These are phyloP conservation scores for Rutstroemia sp. DNA, from an alignment of 2,329 filamentous ascomycete genomes.

Conservation along the genomic window DNA sequence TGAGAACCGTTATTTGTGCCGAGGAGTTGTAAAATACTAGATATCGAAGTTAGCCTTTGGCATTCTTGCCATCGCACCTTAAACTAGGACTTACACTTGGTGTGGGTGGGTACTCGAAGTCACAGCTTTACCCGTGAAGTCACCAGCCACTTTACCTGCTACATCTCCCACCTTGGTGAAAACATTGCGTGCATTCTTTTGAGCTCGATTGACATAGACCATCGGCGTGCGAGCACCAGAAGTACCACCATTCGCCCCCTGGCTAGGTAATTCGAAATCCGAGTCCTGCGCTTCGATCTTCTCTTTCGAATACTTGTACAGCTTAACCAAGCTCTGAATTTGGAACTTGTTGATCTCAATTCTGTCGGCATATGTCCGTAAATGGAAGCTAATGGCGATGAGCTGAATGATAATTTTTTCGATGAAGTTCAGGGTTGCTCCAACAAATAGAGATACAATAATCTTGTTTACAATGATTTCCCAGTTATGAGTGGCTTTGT, in stretches of 20 bases:
- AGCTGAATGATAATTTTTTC: slow-evolving; percentile 94
- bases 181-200: slow-evolving; percentile 67
- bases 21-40: slow-evolving; percentile 62
- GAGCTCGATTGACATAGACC: slow-evolving; percentile 57
- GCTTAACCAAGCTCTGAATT: slow-evolving; percentile 59
- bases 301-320: slow-evolving; percentile 56
- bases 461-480: slow-evolving; percentile 76
- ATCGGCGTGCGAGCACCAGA: slow-evolving; percentile 60
- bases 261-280: slow-evolving; percentile 54
- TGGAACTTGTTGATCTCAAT: slow-evolving; percentile 92
- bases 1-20: slow-evolving; percentile 67
- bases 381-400: slow-evolving; percentile 88
- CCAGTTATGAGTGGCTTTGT: slow-evolving; percentile 53
- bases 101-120: slow-evolving; percentile 69
- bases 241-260: slow-evolving; percentile 23
- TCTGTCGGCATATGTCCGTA: slow-evolving; percentile 80
- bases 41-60: slow-evolving; percentile 12
- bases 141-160: slow-evolving; percentile 78
- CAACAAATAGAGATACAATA: slow-evolving; percentile 76
- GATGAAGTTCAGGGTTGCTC: slow-evolving; percentile 70
- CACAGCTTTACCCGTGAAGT: slow-evolving; percentile 73
- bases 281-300: slow-evolving; percentile 65
- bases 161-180: slow-evolving; percentile 78
- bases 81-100: slow-evolving; percentile 49
- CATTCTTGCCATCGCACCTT: not conserved